phyloP scores from a whole-genome alignment of 176 grass and related monocot species.

The Dactylis glomerata region DNA sequence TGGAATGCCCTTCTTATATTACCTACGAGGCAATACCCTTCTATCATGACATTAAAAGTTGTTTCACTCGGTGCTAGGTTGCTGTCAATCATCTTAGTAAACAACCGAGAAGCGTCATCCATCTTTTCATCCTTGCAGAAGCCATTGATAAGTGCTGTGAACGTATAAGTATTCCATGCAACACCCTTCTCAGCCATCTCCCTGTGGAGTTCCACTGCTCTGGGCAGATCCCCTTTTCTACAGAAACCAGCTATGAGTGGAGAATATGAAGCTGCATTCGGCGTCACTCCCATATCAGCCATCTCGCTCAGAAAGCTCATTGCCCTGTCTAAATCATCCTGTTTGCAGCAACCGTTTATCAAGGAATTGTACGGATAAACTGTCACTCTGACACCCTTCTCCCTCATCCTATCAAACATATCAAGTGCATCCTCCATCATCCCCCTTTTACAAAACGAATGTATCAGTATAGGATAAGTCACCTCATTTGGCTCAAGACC shows the following conservation, averaged over 20 bases:
- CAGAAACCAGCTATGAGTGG: slow-evolving; percentile 14
- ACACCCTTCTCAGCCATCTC: slow-evolving; percentile 1
- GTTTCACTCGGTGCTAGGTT: background rate
- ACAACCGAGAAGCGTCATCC: slow-evolving; percentile 5
- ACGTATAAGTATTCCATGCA: slow-evolving; percentile 5
- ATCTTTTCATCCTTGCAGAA: background rate
- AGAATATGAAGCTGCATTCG: background rate
- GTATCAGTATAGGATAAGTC: slow-evolving; percentile 60
- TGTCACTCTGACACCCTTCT: slow-evolving; percentile 41
- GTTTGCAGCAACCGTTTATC: slow-evolving; percentile 66
- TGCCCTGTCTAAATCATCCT: slow-evolving; percentile 32
- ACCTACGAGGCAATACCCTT: slow-evolving; percentile 9
- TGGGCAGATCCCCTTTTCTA: slow-evolving; percentile 12
- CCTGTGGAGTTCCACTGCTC: background rate
- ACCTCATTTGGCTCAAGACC: slow-evolving; percentile 65
- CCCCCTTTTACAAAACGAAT: slow-evolving; percentile 74
- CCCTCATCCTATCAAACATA: slow-evolving; percentile 59
- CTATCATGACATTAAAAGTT: slow-evolving; percentile 19
- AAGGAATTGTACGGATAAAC: slow-evolving; percentile 91
- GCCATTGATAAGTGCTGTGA: slow-evolving; percentile 17
- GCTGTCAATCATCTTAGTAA: background rate
- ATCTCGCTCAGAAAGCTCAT: background rate
- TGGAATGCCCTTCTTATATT: slow-evolving; percentile 13
- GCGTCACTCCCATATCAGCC: background rate
- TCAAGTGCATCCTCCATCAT: slow-evolving; percentile 53